phyloP scores from a whole-genome alignment of 2,329 filamentous ascomycete genomes.

The Phaeoacremonium minimum region DNA sequence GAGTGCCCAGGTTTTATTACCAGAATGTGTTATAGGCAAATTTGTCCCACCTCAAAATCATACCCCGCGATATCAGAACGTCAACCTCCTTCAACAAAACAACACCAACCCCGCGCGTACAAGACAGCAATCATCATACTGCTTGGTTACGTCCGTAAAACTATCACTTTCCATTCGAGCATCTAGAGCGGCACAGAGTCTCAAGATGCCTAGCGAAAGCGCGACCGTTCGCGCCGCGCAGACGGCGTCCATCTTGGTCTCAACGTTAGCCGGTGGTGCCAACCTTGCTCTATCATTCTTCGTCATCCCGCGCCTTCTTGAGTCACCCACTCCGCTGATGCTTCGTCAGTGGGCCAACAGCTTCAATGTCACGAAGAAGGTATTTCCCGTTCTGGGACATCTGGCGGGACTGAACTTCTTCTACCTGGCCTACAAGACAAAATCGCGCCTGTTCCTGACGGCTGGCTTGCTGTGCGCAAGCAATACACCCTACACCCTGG shows the following conservation, averaged over 20 bases:
- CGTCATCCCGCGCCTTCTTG: constrained; percentile 47
- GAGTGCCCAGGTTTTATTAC: too few species aligned
- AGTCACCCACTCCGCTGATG: constrained; percentile 49
- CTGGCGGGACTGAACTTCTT: constrained; percentile 34
- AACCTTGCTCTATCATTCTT: constrained; percentile 34
- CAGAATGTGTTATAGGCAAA: too few species aligned
- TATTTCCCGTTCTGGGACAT: constrained; percentile 33
- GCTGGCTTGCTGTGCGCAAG: constrained; percentile 39
- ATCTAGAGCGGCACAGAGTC: too few species aligned
- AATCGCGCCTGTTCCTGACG: constrained; percentile 36
- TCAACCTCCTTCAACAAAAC: too few species aligned
- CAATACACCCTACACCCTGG: constrained; percentile 47
- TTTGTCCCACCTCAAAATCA: too few species aligned
- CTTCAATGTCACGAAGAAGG: constrained; percentile 30
- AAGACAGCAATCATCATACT: too few species aligned
- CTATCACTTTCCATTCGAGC: too few species aligned
- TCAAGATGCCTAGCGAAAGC: too few species aligned
- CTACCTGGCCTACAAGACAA: constrained; percentile 34
- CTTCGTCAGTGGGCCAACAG: constrained; percentile 48
- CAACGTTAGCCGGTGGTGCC: constrained; percentile 36
- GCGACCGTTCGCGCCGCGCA: constrained; percentile 46
- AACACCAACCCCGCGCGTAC: too few species aligned
- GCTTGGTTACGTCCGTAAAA: too few species aligned
- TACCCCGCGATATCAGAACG: too few species aligned
- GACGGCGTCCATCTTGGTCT: constrained; percentile 44